Percentiles rank a stretch among this genome's conserved stretches.
phyloP scores from a whole-genome alignment of 768 basidiomycete species.

The Mycena pura region DNA sequence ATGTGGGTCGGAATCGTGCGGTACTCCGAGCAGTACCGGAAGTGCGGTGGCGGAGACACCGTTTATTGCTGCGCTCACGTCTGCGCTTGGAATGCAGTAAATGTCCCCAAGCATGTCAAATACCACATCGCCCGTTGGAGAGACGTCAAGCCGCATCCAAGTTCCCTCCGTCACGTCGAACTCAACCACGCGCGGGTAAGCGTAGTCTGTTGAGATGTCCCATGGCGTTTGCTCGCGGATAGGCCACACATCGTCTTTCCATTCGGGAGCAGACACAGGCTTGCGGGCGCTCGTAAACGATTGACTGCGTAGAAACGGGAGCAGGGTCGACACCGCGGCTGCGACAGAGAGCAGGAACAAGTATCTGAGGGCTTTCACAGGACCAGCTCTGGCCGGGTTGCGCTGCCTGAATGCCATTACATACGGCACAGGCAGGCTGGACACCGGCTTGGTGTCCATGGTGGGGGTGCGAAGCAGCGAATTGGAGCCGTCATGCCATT shows the following conservation, averaged over 20 bases:
- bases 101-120: conserved; percentile 81
- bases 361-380: conserved; percentile 8
- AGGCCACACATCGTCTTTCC: conserved; percentile 62
- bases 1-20: conserved; percentile 74
- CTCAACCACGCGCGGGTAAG: conserved; percentile 67
- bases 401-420: neutral
- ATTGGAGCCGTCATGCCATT: too few species aligned
- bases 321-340: conserved; percentile 39
- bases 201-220: conserved; percentile 81
- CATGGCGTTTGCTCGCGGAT: conserved; percentile 64
- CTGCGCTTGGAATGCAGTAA: conserved; percentile 62
- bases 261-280: conserved; percentile 41
- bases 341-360: conserved; percentile 38
- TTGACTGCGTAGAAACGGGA: conserved; percentile 33
- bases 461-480: neutral
- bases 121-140: conserved; percentile 73
- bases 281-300: conserved; percentile 27
- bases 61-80: conserved; percentile 35
- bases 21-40: conserved; percentile 68
- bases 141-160: conserved; percentile 77
- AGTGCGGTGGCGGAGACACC: conserved; percentile 48
- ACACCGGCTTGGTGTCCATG: conserved; percentile 5
- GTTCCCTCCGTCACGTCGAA: conserved; percentile 79
- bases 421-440: neutral
- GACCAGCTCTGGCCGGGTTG: neutral